Percentiles rank a stretch among this genome's conserved stretches.
phyloP scores from a whole-genome alignment of 2,329 filamentous ascomycete species.

The Colletotrichum chrysophilum region DNA sequence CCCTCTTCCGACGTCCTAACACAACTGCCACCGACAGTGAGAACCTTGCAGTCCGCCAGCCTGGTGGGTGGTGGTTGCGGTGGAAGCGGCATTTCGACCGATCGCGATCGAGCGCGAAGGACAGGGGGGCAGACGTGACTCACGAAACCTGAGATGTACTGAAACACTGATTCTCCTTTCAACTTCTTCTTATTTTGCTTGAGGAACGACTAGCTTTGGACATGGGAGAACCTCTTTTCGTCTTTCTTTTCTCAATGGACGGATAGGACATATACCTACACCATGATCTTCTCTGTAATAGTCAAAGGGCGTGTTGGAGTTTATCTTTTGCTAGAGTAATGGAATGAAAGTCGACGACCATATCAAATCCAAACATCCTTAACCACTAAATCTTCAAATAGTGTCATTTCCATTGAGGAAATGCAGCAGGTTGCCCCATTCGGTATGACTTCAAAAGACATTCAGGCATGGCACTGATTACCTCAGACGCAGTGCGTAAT shows the following conservation, averaged over 20 bases:
- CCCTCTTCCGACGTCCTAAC: conserved; percentile 38
- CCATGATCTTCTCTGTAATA: neutral
- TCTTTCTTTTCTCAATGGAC: neutral
- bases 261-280: neutral
- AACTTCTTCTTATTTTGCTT: neutral
- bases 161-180: neutral
- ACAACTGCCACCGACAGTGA: conserved; percentile 24
- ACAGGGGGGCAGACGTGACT: neutral
- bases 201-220: neutral
- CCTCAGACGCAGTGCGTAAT: neutral
- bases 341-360: neutral
- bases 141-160: neutral
- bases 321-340: neutral
- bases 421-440: neutral
- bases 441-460: accelerated
- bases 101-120: neutral
- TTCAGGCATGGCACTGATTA: neutral
- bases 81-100: conserved; percentile 3
- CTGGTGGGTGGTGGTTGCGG: neutral
- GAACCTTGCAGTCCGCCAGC: neutral
- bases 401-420: too few relatives aligned
- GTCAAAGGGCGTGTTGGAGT: neutral
- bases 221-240: neutral
- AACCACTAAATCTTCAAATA: too few relatives aligned
- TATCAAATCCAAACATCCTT: too few relatives aligned